Evolutionary conservation across 2,329 filamentous ascomycete genomes (phyloP).

Genomic region (Phyllosticta paracitricarpa): DNA sequence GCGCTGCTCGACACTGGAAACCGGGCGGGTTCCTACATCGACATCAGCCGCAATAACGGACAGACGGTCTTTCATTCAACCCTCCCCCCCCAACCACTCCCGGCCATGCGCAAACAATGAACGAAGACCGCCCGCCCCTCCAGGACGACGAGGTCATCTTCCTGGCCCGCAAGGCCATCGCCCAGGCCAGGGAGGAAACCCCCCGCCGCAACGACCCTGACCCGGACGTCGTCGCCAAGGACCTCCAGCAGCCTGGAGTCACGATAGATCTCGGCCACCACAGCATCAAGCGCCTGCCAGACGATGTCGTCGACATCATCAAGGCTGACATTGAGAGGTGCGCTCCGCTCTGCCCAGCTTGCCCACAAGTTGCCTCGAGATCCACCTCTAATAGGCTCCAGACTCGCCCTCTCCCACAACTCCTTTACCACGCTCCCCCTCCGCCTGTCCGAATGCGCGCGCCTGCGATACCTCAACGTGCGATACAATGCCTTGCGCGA

Average conservation of each 20-base stretch:
- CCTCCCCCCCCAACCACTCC: neutral
- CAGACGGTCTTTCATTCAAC: neutral
- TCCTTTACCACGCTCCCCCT: conserved; percentile 58
- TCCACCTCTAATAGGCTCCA: conserved; percentile 28
- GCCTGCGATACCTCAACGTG: conserved; percentile 70
- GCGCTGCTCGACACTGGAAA: neutral
- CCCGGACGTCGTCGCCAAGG: conserved; percentile 44
- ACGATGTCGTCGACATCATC: conserved; percentile 66
- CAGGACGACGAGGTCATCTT: conserved; percentile 55
- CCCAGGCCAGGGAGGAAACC: conserved; percentile 55
- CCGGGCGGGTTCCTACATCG: neutral
- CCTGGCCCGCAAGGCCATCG: conserved; percentile 58
- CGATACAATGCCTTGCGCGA: conserved; percentile 63
- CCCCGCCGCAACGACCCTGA: conserved; percentile 41
- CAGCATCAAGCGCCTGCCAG: conserved; percentile 59
- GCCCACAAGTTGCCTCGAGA: neutral
- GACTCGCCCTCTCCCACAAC: conserved; percentile 74
- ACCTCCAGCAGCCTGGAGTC: conserved; percentile 54
- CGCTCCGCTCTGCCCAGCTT: neutral
- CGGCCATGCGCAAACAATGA: conserved; percentile 18
- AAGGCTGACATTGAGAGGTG: conserved; percentile 65
- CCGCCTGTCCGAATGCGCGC: conserved; percentile 65
- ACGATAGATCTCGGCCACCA: conserved; percentile 71
- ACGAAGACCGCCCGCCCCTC: conserved; percentile 32
- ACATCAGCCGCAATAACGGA: neutral